These are phyloP conservation scores for Solanum bulbocastanum DNA, from an alignment of 257 asterid genomes.

Conservation along the genomic window DNA sequence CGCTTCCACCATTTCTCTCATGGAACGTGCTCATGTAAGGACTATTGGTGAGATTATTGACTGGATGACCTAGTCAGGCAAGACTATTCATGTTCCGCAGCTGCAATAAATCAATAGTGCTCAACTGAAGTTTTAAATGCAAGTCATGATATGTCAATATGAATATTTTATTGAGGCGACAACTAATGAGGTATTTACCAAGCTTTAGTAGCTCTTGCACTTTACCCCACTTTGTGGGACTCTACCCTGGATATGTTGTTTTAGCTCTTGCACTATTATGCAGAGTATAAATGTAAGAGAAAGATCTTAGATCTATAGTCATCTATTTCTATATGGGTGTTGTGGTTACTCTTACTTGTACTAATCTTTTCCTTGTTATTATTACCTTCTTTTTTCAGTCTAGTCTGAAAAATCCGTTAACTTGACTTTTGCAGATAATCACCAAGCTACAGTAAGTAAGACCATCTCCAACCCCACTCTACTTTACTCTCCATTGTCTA, in stretches of 20 bases:
- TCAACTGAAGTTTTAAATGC: neutral
- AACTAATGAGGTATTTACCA: neutral
- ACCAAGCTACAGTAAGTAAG: neutral
- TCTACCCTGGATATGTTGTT: neutral
- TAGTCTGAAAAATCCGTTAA: neutral
- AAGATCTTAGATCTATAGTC: neutral
- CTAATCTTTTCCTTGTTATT: neutral
- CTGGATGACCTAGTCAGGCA: neutral
- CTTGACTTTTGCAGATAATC: neutral
- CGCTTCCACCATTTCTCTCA: conserved; percentile 60
- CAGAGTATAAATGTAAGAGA: neutral
- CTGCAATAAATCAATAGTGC: neutral
- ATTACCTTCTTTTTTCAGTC: neutral
- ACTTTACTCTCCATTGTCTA: too few species aligned
- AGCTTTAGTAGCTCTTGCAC: neutral
- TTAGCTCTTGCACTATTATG: neutral
- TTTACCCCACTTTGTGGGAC: neutral
- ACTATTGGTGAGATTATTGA: conserved; percentile 50
- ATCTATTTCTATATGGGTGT: neutral
- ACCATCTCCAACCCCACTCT: too few species aligned
- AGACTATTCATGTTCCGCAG: neutral
- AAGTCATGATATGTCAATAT: neutral
- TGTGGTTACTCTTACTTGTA: neutral
- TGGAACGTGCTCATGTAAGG: conserved; percentile 70
- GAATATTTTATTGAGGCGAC: neutral